Evolutionary conservation across 495 filamentous ascomycete genomes (phyloP), one percentile per base, ranked within the genome.

Genomic region (Poronia punctata): DNA sequence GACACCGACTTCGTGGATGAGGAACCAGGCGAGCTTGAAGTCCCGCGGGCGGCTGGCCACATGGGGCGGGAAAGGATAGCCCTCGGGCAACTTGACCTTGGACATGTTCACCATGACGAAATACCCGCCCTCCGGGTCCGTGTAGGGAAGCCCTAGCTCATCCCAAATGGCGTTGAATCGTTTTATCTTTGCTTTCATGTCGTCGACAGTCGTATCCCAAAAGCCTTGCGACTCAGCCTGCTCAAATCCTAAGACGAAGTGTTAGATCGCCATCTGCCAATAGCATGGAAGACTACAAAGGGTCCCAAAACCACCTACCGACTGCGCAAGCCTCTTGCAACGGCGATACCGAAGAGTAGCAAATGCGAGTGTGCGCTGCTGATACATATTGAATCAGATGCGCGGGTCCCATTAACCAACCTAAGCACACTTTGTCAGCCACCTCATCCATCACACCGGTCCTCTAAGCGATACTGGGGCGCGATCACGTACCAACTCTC

Each of bases 271-370:
- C 4, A 19, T 14, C 7, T 15, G 15, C 19, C 37, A 22, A 15
- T 39, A 9, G 14, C 1, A 16, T 10, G 10, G 25, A 1, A 17
- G 19, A 37, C 10, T 0, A 17, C 17, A 15, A 15, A 21, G 9
- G 26, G 7, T 23, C 22, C 6, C 4, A 20, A 9, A 20, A 16
- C 21, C 8, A 51, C 50, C 7, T 55, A 67, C 65, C 92, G 19
- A 95, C 85, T 2, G 92, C 92, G n/a, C 86, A 85, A 7, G 92
- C 92, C 65, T 98, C 92, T 60, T 98, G 92, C 0, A 96, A 75
- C 1, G 92, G 92, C 3, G 84, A 90, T 3, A 96, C 89, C 33
- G 82, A 88, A 35, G 82, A 86, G 70, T 92, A 98, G 70, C 92
- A 98, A 52, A 98, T 95, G 16, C 92, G 77, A 1, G 92, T 97